phyloP scores from a whole-genome alignment of 2,329 filamentous ascomycete genomes.

The Arthroderma sp. region DNA sequence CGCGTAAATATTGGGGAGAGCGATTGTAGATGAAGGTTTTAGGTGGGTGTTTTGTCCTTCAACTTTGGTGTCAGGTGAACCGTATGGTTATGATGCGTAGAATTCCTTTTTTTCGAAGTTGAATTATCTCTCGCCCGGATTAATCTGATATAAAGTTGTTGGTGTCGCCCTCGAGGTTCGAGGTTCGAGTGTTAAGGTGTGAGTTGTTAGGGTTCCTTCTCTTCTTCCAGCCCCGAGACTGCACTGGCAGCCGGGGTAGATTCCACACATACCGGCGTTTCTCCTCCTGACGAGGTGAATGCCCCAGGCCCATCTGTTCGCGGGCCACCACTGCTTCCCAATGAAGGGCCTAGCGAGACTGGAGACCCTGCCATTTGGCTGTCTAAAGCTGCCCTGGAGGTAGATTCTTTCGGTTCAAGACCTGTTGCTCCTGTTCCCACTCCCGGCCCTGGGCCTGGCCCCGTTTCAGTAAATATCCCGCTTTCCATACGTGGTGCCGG shows the following conservation, averaged over 20 bases:
- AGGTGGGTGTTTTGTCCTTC: no score
- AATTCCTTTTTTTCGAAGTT: no score
- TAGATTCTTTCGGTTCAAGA: slow-evolving; percentile 7
- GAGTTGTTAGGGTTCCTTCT: not conserved
- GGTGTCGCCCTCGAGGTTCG: no score
- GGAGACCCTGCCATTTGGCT: slow-evolving; percentile 4
- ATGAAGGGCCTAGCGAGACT: slow-evolving; percentile 4
- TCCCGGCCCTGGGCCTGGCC: no score
- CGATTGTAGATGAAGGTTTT: no score
- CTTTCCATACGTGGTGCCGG: slow-evolving; percentile 2
- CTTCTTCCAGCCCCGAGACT: not conserved
- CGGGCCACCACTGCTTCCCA: slow-evolving; percentile 7
- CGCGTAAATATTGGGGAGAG: no score
- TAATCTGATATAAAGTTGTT: no score
- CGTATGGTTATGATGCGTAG: no score
- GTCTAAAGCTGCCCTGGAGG: slow-evolving; percentile 8
- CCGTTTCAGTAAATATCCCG: slow-evolving; percentile 1
- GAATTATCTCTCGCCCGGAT: no score
- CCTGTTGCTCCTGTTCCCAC: not conserved
- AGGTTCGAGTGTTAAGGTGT: no score
- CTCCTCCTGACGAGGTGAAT: not conserved
- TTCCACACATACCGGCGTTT: not conserved
- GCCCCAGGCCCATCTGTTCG: not conserved
- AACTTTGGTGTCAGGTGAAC: no score
- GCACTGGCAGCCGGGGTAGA: not conserved